Conservation (phyloP, 1,139 yeast genomes). For the Sugiyamaella sp. region DNA sequence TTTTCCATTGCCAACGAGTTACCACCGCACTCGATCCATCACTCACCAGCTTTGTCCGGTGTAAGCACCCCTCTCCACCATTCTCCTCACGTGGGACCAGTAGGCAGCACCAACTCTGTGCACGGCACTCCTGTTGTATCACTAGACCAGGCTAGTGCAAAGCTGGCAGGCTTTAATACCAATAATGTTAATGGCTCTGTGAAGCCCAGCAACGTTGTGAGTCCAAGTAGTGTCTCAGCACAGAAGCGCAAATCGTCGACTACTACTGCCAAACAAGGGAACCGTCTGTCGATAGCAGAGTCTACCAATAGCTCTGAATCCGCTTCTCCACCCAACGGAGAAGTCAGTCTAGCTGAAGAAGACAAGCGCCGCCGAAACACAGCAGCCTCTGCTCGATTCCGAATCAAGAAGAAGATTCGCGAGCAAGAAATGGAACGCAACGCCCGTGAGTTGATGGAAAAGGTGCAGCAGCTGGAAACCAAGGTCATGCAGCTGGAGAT, state of each 20-base stretch:
- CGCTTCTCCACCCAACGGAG: constrained; percentile 20
- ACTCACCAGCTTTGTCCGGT: constrained; percentile 20
- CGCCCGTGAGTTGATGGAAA: constrained; percentile 62
- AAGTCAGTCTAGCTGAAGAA: constrained; percentile 46
- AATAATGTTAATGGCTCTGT: background rate
- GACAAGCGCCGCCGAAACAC: constrained; percentile 77
- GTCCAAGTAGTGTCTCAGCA: background rate
- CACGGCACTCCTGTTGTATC: constrained; percentile 15
- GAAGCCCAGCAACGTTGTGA: background rate
- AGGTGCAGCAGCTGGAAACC: constrained; percentile 61
- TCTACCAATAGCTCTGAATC: background rate
- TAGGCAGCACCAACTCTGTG: background rate
- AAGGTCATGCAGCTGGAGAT: constrained; percentile 71
- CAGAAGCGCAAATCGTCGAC: constrained; percentile 7
- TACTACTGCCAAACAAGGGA: background rate
- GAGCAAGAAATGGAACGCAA: constrained; percentile 83
- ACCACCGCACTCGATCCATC: constrained; percentile 23
- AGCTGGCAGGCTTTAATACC: background rate
- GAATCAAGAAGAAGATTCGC: constrained; percentile 78
- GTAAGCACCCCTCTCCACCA: constrained; percentile 15
- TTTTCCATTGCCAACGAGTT: constrained; percentile 33
- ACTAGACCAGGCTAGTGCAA: constrained; percentile 2
- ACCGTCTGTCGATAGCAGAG: constrained; percentile 4
- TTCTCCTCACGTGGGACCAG: constrained; percentile 18
- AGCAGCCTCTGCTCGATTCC: constrained; percentile 79